Conservation (phyloP, 1,284 basidiomycete species). For the Flammula alnicola region DNA sequence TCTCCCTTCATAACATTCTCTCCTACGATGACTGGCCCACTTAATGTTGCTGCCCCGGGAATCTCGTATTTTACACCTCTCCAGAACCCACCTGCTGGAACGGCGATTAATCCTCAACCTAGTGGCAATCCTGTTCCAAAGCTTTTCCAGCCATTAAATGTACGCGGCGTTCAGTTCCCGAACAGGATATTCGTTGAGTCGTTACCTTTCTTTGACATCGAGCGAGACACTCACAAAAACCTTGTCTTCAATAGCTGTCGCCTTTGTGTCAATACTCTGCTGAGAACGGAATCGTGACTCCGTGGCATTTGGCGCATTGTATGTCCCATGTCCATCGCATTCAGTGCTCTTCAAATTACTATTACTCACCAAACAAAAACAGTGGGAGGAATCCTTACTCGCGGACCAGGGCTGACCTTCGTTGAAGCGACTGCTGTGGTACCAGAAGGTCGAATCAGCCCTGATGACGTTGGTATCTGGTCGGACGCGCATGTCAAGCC, state of each 20-base stretch:
- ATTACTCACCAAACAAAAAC: no score
- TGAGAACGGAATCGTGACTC: slow-evolving; percentile 51
- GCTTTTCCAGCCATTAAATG: slow-evolving; percentile 66
- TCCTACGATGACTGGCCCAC: no score
- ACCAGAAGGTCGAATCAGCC: slow-evolving; percentile 60
- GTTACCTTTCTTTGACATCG: background rate
- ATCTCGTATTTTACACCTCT: slow-evolving; percentile 59
- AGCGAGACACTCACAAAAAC: background rate
- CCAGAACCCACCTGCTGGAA: slow-evolving; percentile 54
- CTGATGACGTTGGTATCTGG: slow-evolving; percentile 72
- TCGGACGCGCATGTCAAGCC: slow-evolving; percentile 72
- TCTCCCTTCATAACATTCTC: no score
- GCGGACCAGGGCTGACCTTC: slow-evolving; percentile 57
- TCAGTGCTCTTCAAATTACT: no score
- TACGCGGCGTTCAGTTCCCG: slow-evolving; percentile 69
- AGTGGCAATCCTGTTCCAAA: slow-evolving; percentile 54
- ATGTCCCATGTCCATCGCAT: no score
- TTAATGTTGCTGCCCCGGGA: slow-evolving; percentile 42
- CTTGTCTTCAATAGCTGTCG: slow-evolving; percentile 40
- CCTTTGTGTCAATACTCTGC: slow-evolving; percentile 72
- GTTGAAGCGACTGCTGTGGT: slow-evolving; percentile 67
- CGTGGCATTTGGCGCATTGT: slow-evolving; percentile 48
- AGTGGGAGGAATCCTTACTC: slow-evolving; percentile 53
- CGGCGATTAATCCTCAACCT: slow-evolving; percentile 47
- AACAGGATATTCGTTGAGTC: slow-evolving; percentile 70